phyloP scores from a whole-genome alignment of 768 basidiomycete species.

The Lanmaoa pseudosensibilis region DNA sequence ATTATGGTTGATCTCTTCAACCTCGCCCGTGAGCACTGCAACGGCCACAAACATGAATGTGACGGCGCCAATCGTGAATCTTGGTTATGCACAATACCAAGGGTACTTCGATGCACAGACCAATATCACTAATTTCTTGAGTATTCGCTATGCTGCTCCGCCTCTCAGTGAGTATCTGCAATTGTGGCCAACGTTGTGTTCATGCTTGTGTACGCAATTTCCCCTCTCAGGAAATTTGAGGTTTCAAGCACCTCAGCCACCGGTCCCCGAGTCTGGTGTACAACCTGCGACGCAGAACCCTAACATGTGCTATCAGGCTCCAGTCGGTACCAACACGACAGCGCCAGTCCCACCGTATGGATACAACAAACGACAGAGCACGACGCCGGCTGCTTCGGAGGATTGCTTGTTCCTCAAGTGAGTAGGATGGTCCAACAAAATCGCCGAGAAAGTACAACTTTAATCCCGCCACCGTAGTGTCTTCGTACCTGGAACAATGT shows the following conservation, averaged over 20 bases:
- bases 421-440: not conserved
- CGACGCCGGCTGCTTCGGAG: conserved; percentile 19
- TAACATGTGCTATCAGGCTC: conserved; percentile 25
- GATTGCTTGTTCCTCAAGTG: conserved; percentile 34
- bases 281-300: conserved; percentile 31
- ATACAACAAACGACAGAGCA: conserved; percentile 8
- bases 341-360: conserved; percentile 2
- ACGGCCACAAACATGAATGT: too few species aligned
- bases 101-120: conserved; percentile 23
- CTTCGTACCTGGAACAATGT: conserved; percentile 10
- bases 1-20: too few species aligned
- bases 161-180: conserved; percentile 38
- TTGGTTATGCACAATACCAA: not conserved
- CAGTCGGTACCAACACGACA: conserved; percentile 4
- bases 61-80: too few species aligned
- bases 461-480: conserved; percentile 1
- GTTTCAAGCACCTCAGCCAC: conserved; percentile 33
- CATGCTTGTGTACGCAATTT: not conserved
- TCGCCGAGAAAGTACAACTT: too few species aligned
- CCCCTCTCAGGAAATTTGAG: conserved; percentile 21
- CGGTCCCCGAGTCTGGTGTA: conserved; percentile 11
- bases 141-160: conserved; percentile 47
- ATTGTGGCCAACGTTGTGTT: not conserved
- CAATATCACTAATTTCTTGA: conserved; percentile 27
- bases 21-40: too few species aligned